A percentile compares a stretch with the other conserved stretches of the same genome.
Conservation (phyloP, 257 asterid species). For the Nicotiana undulata region DNA sequence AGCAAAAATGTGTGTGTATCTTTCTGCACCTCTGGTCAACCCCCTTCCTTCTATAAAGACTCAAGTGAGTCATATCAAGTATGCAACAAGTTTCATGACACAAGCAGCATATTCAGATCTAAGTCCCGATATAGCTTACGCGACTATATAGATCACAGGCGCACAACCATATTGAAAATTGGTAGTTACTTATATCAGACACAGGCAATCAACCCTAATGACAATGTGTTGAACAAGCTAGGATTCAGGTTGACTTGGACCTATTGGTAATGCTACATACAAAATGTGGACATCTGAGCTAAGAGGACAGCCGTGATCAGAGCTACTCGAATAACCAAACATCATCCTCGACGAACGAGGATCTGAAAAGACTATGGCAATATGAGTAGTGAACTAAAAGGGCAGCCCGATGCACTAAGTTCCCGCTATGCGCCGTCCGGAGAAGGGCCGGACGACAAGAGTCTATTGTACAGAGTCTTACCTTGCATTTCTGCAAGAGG, state of each 20-base stretch:
- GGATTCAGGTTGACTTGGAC: background rate
- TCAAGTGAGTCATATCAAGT: background rate
- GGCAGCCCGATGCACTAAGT: no score
- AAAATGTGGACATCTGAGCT: background rate
- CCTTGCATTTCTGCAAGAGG: no score
- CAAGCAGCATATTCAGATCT: background rate
- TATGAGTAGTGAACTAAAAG: background rate
- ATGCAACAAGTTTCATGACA: background rate
- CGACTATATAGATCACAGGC: background rate
- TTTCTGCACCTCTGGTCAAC: background rate
- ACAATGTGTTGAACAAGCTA: background rate
- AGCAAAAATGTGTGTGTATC: background rate
- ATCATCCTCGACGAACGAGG: background rate
- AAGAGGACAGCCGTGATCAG: background rate
- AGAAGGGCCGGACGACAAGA: no score
- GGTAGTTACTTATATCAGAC: no score
- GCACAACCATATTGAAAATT: background rate
- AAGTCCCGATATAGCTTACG: background rate
- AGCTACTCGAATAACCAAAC: background rate
- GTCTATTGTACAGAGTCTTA: no score
- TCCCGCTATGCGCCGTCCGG: no score
- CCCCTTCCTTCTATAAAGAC: background rate
- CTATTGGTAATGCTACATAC: background rate
- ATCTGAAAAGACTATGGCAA: background rate
- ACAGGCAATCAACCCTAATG: background rate